These are phyloP conservation scores for Phytophthora pluvialis DNA, from an alignment of 352 stramenopile genomes.

Conservation along the genomic window DNA sequence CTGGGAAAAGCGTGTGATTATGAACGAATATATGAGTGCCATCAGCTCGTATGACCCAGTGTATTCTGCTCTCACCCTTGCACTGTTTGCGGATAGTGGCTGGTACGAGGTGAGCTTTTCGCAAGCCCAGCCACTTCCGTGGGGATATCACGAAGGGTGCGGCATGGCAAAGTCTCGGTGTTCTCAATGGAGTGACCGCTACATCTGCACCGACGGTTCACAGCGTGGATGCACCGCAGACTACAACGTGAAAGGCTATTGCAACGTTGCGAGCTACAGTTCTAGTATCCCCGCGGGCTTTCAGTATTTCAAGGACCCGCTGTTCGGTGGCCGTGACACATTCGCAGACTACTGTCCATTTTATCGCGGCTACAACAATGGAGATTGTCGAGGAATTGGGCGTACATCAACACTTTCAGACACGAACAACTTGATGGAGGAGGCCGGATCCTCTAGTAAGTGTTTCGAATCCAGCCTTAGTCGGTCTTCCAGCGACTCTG, in stretches of 20 bases:
- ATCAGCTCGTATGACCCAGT: conserved; percentile 79
- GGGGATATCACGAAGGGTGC: conserved; percentile 81
- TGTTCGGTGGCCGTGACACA: conserved; percentile 61
- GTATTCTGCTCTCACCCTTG: conserved; percentile 74
- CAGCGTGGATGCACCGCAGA: conserved; percentile 69
- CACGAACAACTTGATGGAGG: conserved; percentile 60
- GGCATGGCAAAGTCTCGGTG: conserved; percentile 62
- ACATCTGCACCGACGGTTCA: conserved; percentile 56
- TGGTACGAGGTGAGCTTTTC: conserved; percentile 81
- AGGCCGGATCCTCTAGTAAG: conserved; percentile 54
- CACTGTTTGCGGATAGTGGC: conserved; percentile 82
- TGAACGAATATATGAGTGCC: conserved; percentile 89
- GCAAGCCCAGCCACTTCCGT: conserved; percentile 62
- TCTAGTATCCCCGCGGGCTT: conserved; percentile 77
- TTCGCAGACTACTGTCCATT: conserved; percentile 86
- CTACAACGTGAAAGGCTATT: conserved; percentile 78
- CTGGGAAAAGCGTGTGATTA: conserved; percentile 84
- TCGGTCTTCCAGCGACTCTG: conserved; percentile 43
- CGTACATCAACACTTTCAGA: conserved; percentile 44
- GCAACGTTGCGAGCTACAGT: conserved; percentile 69
- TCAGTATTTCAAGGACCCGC: conserved; percentile 79
- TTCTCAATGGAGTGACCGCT: conserved; percentile 73
- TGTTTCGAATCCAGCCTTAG: conserved; percentile 80
- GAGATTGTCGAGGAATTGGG: conserved; percentile 72
- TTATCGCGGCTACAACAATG: conserved; percentile 80